Conservation (phyloP, 768 basidiomycete species). For the Mycena venus region DNA sequence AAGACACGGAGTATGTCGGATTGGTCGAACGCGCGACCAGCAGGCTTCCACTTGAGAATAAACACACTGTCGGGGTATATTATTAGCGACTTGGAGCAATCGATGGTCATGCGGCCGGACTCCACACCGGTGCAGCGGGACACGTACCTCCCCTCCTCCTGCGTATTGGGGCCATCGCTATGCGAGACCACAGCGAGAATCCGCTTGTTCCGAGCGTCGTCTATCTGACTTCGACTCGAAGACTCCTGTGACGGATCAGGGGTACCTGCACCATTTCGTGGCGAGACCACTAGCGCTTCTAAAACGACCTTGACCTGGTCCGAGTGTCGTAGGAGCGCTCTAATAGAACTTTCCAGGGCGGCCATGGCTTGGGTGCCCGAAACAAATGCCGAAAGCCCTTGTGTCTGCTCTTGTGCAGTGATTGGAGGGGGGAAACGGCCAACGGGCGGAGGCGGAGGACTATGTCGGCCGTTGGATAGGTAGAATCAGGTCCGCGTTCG, state of each 20-base stretch:
- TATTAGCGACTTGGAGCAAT: neutral
- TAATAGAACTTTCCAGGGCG: slow-evolving; percentile 34
- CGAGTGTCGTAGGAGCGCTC: slow-evolving; percentile 51
- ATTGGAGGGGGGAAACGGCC: no score
- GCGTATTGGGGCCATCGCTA: slow-evolving; percentile 52
- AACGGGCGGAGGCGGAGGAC: no score
- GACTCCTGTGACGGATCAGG: slow-evolving; percentile 14
- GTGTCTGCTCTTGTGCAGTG: neutral
- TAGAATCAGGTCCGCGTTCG: no score
- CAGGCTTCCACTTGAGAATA: slow-evolving; percentile 57
- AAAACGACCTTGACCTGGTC: slow-evolving; percentile 62
- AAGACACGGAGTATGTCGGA: slow-evolving; percentile 63
- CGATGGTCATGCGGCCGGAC: slow-evolving; percentile 6
- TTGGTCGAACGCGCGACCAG: slow-evolving; percentile 34
- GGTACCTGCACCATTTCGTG: slow-evolving; percentile 2
- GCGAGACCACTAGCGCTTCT: slow-evolving; percentile 49
- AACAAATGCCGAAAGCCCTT: neutral
- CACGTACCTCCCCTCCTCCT: slow-evolving; percentile 70
- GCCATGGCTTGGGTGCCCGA: slow-evolving; percentile 19
- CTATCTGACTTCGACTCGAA: slow-evolving; percentile 4
- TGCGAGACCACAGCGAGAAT: slow-evolving; percentile 68
- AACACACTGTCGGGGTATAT: slow-evolving; percentile 55
- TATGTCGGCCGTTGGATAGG: no score
- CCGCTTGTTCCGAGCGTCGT: slow-evolving; percentile 44
- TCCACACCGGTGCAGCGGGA: no score